Evolutionary conservation across 495 filamentous ascomycete genomes (phyloP).

Genomic region (Penicillium antarcticum): DNA sequence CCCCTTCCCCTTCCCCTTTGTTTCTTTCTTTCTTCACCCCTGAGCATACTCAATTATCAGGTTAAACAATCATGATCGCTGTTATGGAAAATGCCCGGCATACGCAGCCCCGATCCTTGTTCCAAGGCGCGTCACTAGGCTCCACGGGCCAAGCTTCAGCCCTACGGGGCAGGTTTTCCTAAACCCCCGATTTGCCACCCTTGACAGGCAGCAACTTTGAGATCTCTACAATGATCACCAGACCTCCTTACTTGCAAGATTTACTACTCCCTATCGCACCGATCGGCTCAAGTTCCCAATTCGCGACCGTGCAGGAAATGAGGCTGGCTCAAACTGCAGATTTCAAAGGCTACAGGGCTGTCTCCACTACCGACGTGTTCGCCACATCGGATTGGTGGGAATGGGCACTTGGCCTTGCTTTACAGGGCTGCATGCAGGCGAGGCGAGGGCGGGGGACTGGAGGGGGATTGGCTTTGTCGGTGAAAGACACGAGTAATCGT

Average conservation of each 20-base stretch:
- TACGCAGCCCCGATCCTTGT: not conserved
- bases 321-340: too few relatives aligned
- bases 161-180: slow-evolving; percentile 16
- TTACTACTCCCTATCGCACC: too few relatives aligned
- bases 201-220: not conserved
- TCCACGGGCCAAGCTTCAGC: slow-evolving; percentile 26
- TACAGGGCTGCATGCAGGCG: not conserved
- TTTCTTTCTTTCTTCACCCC: too few relatives aligned
- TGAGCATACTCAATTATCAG: too few relatives aligned
- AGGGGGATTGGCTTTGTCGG: not conserved
- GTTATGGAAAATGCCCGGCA: too few relatives aligned
- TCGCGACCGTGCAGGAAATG: not conserved
- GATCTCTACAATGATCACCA: not conserved
- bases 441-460: not conserved
- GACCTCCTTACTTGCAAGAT: too few relatives aligned
- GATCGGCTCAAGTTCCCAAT: too few relatives aligned
- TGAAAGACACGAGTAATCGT: not conserved
- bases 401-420: not conserved
- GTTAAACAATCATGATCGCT: too few relatives aligned
- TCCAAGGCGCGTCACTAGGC: not conserved
- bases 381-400: not conserved
- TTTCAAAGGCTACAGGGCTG: not conserved
- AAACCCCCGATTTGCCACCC: slow-evolving; percentile 5
- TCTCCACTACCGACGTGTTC: not conserved
- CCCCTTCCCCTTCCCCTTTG: too few relatives aligned